Evolutionary conservation across 331 rosid genomes (phyloP).

Genomic region (Malus hybrid): DNA sequence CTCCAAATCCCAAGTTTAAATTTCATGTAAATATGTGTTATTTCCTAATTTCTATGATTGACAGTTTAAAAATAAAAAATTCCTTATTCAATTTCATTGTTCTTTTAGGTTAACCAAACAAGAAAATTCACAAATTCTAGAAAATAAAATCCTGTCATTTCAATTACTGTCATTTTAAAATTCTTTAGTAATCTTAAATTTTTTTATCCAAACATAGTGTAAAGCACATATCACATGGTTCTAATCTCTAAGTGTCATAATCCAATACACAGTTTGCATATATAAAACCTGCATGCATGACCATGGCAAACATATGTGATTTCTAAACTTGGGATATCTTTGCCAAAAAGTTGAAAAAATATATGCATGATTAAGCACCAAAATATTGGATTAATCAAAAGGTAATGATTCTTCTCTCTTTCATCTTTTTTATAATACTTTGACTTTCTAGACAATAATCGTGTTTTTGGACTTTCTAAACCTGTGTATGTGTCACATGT

Average conservation of each 20-base stretch:
- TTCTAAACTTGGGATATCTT: background rate
- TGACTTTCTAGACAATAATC: background rate
- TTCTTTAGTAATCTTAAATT: no score
- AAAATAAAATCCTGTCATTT: no score
- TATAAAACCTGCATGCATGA: background rate
- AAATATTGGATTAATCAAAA: background rate
- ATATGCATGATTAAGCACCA: background rate
- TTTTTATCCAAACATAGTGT: no score
- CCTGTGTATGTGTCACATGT: no score
- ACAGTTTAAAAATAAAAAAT: no score
- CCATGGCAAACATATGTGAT: background rate
- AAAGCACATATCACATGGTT: background rate
- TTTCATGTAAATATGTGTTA: no score
- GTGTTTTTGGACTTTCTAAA: background rate
- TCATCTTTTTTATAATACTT: background rate
- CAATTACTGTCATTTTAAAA: no score
- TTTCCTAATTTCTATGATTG: no score
- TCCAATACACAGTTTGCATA: background rate
- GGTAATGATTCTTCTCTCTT: background rate
- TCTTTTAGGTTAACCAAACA: no score
- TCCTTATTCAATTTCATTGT: no score
- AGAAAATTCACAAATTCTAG: no score
- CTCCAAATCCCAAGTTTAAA: no score
- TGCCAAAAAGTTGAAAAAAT: background rate
- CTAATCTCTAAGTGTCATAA: background rate